Percentiles rank a stretch among this genome's conserved stretches.
Conservation (phyloP, 2,329 filamentous ascomycete species). For the Hypoxylon sp. region DNA sequence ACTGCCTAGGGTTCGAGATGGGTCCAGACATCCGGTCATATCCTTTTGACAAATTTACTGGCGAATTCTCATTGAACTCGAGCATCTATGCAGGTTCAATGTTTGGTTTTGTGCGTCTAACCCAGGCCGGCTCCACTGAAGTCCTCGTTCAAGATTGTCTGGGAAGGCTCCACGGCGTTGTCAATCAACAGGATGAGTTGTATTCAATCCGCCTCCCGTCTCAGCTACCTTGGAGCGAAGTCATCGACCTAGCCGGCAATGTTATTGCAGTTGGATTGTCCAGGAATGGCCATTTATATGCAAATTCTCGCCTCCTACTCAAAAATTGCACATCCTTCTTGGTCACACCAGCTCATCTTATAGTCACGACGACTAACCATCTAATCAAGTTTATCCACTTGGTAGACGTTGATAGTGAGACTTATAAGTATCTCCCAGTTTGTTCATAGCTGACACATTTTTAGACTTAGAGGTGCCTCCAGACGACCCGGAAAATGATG, state of each 20-base stretch:
- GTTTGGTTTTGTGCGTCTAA: conserved; percentile 52
- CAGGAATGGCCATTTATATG: conserved; percentile 82
- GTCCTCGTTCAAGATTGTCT: conserved; percentile 62
- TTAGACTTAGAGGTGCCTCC: conserved; percentile 83
- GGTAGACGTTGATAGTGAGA: conserved; percentile 73
- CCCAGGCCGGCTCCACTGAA: conserved; percentile 51
- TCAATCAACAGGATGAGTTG: conserved; percentile 53
- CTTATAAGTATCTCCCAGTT: conserved; percentile 13
- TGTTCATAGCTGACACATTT: conserved; percentile 45
- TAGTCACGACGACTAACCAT: conserved; percentile 94
- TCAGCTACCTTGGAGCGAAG: conserved; percentile 68
- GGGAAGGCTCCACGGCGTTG: conserved; percentile 62
- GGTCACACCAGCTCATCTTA: conserved; percentile 83
- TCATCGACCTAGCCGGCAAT: conserved; percentile 60
- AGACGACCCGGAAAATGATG: conserved; percentile 92
- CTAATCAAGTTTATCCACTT: conserved; percentile 95
- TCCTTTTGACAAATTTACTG: conserved; percentile 43
- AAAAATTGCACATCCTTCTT: conserved; percentile 95
- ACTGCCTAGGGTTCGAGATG: conserved; percentile 50
- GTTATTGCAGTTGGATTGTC: conserved; percentile 75
- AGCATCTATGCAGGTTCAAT: conserved; percentile 52
- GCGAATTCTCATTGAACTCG: conserved; percentile 42
- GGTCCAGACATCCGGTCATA: conserved; percentile 48
- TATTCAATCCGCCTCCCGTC: conserved; percentile 59
- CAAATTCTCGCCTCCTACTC: conserved; percentile 78